phyloP scores from a whole-genome alignment of 116 monocot species.

The Zostera marina region DNA sequence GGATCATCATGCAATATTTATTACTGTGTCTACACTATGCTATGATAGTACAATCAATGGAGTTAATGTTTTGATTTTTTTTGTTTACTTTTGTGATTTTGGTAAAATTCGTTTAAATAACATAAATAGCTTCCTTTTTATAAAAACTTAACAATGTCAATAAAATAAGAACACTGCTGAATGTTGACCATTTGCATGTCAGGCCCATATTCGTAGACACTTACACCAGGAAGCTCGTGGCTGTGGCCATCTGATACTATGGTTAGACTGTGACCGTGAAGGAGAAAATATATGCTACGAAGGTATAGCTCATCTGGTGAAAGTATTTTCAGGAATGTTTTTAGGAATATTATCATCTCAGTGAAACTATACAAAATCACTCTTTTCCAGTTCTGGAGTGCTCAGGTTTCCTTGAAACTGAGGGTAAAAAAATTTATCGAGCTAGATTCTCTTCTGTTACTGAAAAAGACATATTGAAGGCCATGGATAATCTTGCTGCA shows the following conservation, averaged over 20 bases:
- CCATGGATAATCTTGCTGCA: constrained; percentile 69
- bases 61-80: too few species aligned
- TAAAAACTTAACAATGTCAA: background rate
- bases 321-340: background rate
- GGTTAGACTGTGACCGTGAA: constrained; percentile 97
- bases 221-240: constrained; percentile 71
- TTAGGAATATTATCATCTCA: background rate
- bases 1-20: too few species aligned
- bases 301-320: constrained; percentile 28
- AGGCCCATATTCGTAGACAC: constrained; percentile 88
- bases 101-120: too few species aligned
- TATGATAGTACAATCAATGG: too few species aligned
- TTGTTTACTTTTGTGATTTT: too few species aligned
- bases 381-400: constrained; percentile 62
- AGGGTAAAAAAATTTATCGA: constrained; percentile 53
- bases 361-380: background rate
- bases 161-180: too few species aligned
- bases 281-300: constrained; percentile 98
- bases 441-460: constrained; percentile 94
- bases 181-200: background rate
- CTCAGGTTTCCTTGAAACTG: constrained; percentile 50
- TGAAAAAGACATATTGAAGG: constrained; percentile 74
- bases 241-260: constrained; percentile 56
- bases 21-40: too few species aligned
- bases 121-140: background rate